Percentiles rank a stretch among this genome's conserved stretches.
These are phyloP conservation scores for Amanita phalloides DNA, from an alignment of 768 basidiomycete genomes.

Conservation along the genomic window DNA sequence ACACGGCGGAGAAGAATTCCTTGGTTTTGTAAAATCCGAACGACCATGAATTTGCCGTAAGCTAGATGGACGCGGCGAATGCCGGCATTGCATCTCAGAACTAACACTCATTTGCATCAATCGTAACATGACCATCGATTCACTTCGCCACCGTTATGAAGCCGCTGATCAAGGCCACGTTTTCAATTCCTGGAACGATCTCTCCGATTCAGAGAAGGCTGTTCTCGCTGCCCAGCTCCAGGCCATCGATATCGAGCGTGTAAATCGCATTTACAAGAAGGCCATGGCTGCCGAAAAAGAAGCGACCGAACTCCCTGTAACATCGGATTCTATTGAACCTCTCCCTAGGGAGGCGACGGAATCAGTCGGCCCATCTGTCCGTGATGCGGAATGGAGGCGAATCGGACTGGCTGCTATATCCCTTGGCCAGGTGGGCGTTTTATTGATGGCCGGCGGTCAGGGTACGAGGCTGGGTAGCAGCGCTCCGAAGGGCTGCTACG, in stretches of 20 bases:
- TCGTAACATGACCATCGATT: conserved; percentile 43
- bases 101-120: neutral
- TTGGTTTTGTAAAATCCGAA: neutral
- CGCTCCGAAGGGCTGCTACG: conserved; percentile 96
- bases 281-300: conserved; percentile 60
- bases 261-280: conserved; percentile 79
- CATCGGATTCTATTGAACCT: conserved; percentile 57
- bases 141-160: conserved; percentile 54
- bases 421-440: conserved; percentile 79
- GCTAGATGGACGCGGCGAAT: conserved; percentile 6
- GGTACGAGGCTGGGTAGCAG: conserved; percentile 88
- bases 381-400: conserved; percentile 63
- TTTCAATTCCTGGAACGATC: conserved; percentile 74
- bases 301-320: conserved; percentile 25
- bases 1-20: too few species aligned
- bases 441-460: conserved; percentile 97
- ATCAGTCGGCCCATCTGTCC: conserved; percentile 42
- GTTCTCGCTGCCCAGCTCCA: conserved; percentile 64
- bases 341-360: conserved; percentile 71
- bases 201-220: conserved; percentile 52
- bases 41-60: neutral
- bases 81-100: conserved; percentile 1
- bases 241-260: conserved; percentile 77
- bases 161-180: conserved; percentile 84
- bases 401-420: conserved; percentile 76